A percentile compares a stretch with the other conserved stretches of the same genome.
These are phyloP conservation scores for Emergomyces orientalis DNA, from an alignment of 2,329 filamentous ascomycete species.

Conservation along the genomic window DNA sequence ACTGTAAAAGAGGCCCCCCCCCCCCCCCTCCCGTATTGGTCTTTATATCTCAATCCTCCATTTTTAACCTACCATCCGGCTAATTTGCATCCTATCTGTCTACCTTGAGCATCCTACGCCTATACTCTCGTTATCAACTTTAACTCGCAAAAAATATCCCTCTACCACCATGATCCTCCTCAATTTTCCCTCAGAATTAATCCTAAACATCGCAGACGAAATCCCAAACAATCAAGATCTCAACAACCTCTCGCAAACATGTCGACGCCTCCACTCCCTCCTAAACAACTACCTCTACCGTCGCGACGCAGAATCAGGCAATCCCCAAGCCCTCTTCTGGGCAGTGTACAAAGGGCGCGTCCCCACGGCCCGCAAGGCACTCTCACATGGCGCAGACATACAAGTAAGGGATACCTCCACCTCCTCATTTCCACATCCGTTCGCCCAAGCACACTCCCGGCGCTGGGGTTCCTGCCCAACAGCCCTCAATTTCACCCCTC, in stretches of 20 bases:
- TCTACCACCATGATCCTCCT: background rate
- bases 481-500: conserved; percentile 12
- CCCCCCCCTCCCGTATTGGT: too few relatives aligned
- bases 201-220: conserved; percentile 5
- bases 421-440: too few relatives aligned
- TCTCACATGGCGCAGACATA: conserved; percentile 6
- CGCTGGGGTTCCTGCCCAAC: background rate
- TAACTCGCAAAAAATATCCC: background rate
- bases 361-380: background rate
- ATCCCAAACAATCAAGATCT: background rate
- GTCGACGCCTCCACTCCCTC: conserved; percentile 1
- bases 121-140: background rate
- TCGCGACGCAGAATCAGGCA: background rate
- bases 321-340: conserved; percentile 2
- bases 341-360: conserved; percentile 2
- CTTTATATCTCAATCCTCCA: background rate
- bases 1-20: background rate
- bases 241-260: conserved; percentile 8
- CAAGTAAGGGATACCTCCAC: background rate
- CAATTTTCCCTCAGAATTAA: conserved; percentile 3
- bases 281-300: conserved; percentile 7
- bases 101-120: background rate
- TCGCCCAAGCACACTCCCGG: background rate
- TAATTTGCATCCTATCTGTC: background rate
- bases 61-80: background rate